Base-by-base conservation (phyloP, 2,329 filamentous ascomycete genomes). In the Aureobasidium uvarum region DNA sequence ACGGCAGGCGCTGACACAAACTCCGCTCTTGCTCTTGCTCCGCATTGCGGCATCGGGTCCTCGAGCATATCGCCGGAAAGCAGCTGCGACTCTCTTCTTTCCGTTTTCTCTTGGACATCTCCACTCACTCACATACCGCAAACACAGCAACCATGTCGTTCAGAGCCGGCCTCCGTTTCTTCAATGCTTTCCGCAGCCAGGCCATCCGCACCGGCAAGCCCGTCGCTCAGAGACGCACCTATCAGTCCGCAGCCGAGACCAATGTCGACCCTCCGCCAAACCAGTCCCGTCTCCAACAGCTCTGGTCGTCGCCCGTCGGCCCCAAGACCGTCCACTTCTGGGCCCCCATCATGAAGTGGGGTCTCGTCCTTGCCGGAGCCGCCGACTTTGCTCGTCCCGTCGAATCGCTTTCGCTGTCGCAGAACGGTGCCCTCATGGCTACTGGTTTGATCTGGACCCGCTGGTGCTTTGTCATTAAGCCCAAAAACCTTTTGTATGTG, bases 361-460 rank as follows among this genome's bases (percentile, higher is more conserved):
- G 86, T 72, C 84, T 99, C 74, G 95, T 98, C 78, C 82, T 98
- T 70, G 92, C 95, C 71, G 95, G 95, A 75, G 85, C 96, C 76
- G 89, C 91, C 72, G 95, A 99, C 82, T 90, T 99, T 77, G 85
- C 88, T 68, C 92, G 95, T 71, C 95, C 95, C 38, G 92, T 90
- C 69, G 91, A 96, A 78, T 92, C 92, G 78, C 91, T 99, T 71
- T 97, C 93, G 46, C 82, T 97, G 68, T 95, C 91, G 36, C 93
- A 97, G 81, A 99, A 98, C 81, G 83, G 83, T 59, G 94, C 95
- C 67, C 85, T 99, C 71, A 95, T 91, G 75, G 88, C 88, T 72
- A 99, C 95, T 11, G 95, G 95, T 71, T 80, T 90, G 70, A 99
- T 99, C 84, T 99, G 95, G 95, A 99, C 95, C 52, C 87, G 95